phyloP scores from a whole-genome alignment of 2,329 filamentous ascomycete genomes.

The Leptographium galeiforme region DNA sequence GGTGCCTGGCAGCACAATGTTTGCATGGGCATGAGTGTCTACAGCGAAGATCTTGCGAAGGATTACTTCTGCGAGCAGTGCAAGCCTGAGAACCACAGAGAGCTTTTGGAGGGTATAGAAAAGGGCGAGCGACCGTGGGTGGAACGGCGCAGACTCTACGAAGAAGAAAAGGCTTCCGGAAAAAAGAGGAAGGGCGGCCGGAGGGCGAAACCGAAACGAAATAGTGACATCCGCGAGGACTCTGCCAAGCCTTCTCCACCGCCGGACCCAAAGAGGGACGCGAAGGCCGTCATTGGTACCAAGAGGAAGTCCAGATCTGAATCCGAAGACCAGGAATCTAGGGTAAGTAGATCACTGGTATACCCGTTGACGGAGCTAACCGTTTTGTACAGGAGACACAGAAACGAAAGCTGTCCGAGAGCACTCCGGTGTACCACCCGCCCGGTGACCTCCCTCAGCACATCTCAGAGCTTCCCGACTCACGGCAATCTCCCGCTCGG shows the following conservation, averaged over 20 bases:
- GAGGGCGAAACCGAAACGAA: slow-evolving; percentile 49
- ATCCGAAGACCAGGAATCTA: slow-evolving; percentile 36
- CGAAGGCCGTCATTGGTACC: slow-evolving; percentile 7
- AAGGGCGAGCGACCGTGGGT: slow-evolving; percentile 83
- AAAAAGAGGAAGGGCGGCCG: slow-evolving; percentile 44
- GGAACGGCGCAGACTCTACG: slow-evolving; percentile 46
- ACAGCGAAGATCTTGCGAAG: slow-evolving; percentile 63
- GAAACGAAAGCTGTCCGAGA: slow-evolving; percentile 40
- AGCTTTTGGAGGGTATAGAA: slow-evolving; percentile 63
- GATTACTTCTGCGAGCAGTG: slow-evolving; percentile 91
- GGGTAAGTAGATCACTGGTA: slow-evolving; percentile 23
- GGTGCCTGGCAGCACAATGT: slow-evolving; percentile 95
- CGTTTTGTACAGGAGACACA: slow-evolving; percentile 24
- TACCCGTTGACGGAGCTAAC: not conserved
- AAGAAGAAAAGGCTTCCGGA: slow-evolving; percentile 47
- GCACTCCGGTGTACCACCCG: slow-evolving; percentile 30
- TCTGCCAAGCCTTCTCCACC: slow-evolving; percentile 22
- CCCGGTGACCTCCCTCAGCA: slow-evolving; percentile 37
- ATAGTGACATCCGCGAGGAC: slow-evolving; percentile 47
- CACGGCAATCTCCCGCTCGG: slow-evolving; percentile 55
- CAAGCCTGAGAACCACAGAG: slow-evolving; percentile 68
- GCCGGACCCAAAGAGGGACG: slow-evolving; percentile 30
- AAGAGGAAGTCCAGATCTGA: slow-evolving; percentile 48
- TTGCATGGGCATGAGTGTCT: slow-evolving; percentile 75
- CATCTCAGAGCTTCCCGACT: slow-evolving; percentile 42